Evolutionary conservation across 257 asterid species (phyloP).

Genomic region (Salvia splendens): DNA sequence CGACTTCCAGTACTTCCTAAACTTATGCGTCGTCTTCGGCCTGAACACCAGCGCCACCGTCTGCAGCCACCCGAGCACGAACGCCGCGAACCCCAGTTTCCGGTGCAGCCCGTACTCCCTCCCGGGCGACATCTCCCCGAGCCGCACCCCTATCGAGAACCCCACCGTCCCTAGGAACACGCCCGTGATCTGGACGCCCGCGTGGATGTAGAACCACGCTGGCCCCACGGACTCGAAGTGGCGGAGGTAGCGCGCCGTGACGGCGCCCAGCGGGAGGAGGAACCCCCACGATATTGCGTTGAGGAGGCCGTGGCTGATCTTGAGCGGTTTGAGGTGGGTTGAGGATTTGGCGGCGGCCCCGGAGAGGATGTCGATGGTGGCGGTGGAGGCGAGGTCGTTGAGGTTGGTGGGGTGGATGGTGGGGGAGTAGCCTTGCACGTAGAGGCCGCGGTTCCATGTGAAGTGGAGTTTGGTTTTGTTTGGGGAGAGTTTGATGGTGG

Average conservation of each 20-base stretch:
- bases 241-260: constrained; percentile 69
- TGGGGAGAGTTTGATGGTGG: constrained; percentile 56
- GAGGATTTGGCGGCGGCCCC: constrained; percentile 47
- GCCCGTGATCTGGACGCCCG: constrained; percentile 67
- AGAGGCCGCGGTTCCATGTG: constrained; percentile 81
- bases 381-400: constrained; percentile 65
- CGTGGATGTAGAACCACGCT: constrained; percentile 79
- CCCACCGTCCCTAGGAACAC: constrained; percentile 74
- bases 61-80: constrained; percentile 82
- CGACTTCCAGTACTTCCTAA: constrained; percentile 87
- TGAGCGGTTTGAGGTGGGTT: constrained; percentile 44
- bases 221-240: constrained; percentile 63
- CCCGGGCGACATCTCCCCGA: constrained; percentile 75
- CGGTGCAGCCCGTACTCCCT: constrained; percentile 64
- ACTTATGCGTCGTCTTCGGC: constrained; percentile 79
- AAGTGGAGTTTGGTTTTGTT: constrained; percentile 73
- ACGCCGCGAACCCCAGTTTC: constrained; percentile 72
- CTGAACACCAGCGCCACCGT: constrained; percentile 76
- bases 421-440: constrained; percentile 96
- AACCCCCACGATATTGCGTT: constrained; percentile 83
- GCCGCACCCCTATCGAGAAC: constrained; percentile 65
- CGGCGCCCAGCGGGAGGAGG: constrained; percentile 71
- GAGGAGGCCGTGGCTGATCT: constrained; percentile 55
- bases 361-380: constrained; percentile 67
- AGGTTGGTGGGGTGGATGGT: constrained; percentile 69